Percentiles rank a stretch among this genome's conserved stretches.
These are phyloP conservation scores for Coniosporium tulheliwenetii DNA, from an alignment of 2,329 filamentous ascomycete species.

Conservation along the genomic window DNA sequence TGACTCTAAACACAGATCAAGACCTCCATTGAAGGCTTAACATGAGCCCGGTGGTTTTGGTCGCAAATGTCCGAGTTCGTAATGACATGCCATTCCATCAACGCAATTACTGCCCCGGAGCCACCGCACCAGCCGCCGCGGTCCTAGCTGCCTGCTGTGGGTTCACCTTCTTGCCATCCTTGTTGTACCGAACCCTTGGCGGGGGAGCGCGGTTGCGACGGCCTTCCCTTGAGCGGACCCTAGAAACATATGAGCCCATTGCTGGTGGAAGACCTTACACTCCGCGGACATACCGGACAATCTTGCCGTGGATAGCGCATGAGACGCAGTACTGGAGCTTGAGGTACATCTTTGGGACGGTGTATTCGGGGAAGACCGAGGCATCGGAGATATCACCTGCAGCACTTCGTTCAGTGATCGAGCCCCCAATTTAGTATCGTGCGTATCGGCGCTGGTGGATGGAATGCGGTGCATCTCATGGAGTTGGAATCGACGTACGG, in stretches of 20 bases:
- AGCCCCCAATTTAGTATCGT: too few species aligned
- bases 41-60: too few species aligned
- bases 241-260: conserved; percentile 20
- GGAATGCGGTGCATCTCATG: too few species aligned
- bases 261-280: neutral
- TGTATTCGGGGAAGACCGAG: conserved; percentile 98
- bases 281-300: conserved; percentile 77
- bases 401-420: conserved; percentile 1
- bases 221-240: conserved; percentile 91
- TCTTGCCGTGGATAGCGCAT: conserved; percentile 99
- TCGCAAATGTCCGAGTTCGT: too few species aligned
- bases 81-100: too few species aligned
- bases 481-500: conserved; percentile 50
- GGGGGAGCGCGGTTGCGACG: conserved; percentile 98
- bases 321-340: conserved; percentile 99
- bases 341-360: conserved; percentile 99
- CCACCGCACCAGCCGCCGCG: conserved; percentile 18
- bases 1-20: too few species aligned
- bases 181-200: conserved; percentile 97
- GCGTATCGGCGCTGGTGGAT: too few species aligned
- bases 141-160: conserved; percentile 65
- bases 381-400: conserved; percentile 99
- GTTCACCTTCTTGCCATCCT: conserved; percentile 99
- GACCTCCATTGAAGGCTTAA: too few species aligned
- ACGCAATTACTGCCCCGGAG: neutral